Evolutionary conservation across 2,329 filamentous ascomycete species (phyloP).

Genomic region (Calonectria multiphialidica): DNA sequence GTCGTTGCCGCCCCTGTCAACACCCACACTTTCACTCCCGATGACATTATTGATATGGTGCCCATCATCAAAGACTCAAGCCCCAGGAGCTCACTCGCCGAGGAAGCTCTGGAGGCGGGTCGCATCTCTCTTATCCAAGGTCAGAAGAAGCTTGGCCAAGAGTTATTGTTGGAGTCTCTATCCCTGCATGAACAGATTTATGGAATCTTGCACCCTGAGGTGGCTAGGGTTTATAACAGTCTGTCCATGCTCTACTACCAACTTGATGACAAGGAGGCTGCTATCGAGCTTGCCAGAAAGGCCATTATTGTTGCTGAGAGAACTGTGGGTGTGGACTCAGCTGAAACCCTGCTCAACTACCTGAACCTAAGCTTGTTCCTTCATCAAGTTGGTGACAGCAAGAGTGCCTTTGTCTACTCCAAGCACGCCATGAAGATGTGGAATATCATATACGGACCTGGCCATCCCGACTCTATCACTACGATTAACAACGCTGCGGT

Average conservation of each 20-base stretch:
- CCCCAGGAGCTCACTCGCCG: conserved; percentile 89
- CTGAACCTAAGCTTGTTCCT: conserved; percentile 95
- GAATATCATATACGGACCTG: conserved; percentile 95
- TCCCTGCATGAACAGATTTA: conserved; percentile 99
- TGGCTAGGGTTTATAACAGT: conserved; percentile 94
- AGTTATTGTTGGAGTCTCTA: conserved; percentile 93
- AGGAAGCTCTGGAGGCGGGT: conserved; percentile 95
- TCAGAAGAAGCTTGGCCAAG: conserved; percentile 95
- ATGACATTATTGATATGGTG: conserved; percentile 93
- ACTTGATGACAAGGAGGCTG: conserved; percentile 96
- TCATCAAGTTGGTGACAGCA: conserved; percentile 92
- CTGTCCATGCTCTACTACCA: conserved; percentile 97
- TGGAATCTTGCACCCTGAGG: conserved; percentile 95
- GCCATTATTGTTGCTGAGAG: conserved; percentile 96
- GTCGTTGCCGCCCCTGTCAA: conserved; percentile 56
- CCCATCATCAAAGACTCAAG: conserved; percentile 95
- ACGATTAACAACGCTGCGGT: conserved; percentile 99
- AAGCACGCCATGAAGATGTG: conserved; percentile 94
- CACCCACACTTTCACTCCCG: conserved; percentile 73
- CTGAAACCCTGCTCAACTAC: conserved; percentile 95
- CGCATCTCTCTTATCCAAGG: conserved; percentile 96
- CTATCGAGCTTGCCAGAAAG: conserved; percentile 95
- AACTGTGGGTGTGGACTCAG: conserved; percentile 91
- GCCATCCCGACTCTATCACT: conserved; percentile 97
- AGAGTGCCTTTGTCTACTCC: conserved; percentile 86